Percentiles rank a stretch among this genome's conserved stretches.
These are phyloP conservation scores for Stemphylium lycopersici DNA, from an alignment of 2,329 filamentous ascomycete species.

Conservation along the genomic window DNA sequence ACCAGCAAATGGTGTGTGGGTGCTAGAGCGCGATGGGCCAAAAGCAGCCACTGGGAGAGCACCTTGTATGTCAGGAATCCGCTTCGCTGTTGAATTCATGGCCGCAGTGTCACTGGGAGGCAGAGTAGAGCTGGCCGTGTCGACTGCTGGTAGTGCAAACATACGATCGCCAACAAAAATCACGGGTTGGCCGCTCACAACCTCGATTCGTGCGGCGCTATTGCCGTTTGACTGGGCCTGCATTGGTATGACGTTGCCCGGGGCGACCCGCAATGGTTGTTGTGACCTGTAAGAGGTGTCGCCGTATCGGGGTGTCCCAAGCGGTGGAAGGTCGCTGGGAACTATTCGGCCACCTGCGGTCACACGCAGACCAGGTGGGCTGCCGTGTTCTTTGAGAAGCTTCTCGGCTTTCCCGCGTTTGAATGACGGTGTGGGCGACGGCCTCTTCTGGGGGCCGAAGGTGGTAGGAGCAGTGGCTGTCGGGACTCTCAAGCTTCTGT, in stretches of 20 bases:
- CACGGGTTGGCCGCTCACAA: slow-evolving; percentile 41
- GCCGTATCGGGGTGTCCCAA: slow-evolving; percentile 38
- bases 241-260: slow-evolving; percentile 33
- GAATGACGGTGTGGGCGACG: slow-evolving; percentile 58
- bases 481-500: slow-evolving; percentile 34
- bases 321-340: slow-evolving; percentile 52
- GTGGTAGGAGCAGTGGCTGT: slow-evolving; percentile 21
- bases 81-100: slow-evolving; percentile 26
- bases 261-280: slow-evolving; percentile 26
- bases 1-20: slow-evolving; percentile 31
- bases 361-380: slow-evolving; percentile 57
- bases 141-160: slow-evolving; percentile 40
- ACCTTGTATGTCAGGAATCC: slow-evolving; percentile 16
- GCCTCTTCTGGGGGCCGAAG: slow-evolving; percentile 41
- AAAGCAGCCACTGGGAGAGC: slow-evolving; percentile 16
- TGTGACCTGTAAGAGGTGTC: slow-evolving; percentile 40
- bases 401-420: slow-evolving; percentile 58
- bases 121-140: slow-evolving; percentile 18
- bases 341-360: slow-evolving; percentile 61
- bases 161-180: slow-evolving; percentile 41
- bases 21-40: slow-evolving; percentile 22
- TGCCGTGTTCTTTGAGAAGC: slow-evolving; percentile 59
- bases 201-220: slow-evolving; percentile 33
- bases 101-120: slow-evolving; percentile 11
- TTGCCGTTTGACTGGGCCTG: slow-evolving; percentile 29